Evolutionary conservation across 371 early-diverging fungal genomes (phyloP).

Genomic region (Apophysomyces variabilis): DNA sequence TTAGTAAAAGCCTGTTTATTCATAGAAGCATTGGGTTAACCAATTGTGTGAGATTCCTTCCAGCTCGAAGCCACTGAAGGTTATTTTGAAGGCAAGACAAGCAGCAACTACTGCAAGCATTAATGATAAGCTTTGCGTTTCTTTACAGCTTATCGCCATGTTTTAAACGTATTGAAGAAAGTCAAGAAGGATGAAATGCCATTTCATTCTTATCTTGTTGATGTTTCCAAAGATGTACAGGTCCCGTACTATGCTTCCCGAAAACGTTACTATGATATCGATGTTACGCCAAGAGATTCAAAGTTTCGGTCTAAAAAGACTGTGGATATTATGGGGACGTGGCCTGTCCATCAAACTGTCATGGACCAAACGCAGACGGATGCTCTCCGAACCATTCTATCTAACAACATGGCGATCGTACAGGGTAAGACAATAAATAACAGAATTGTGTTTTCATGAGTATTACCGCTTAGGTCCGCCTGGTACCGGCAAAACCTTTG

Average conservation of each 20-base stretch:
- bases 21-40: too few species aligned
- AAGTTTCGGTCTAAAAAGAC: constrained; percentile 22
- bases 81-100: constrained; percentile 56
- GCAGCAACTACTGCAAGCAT: neutral
- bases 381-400: constrained; percentile 58
- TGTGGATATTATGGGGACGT: constrained; percentile 33
- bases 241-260: constrained; percentile 42
- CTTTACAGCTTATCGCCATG: constrained; percentile 29
- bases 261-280: constrained; percentile 42
- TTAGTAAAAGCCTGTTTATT: constrained; percentile 1
- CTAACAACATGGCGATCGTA: constrained; percentile 56
- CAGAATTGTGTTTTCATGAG: neutral
- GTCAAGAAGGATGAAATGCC: constrained; percentile 42
- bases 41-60: neutral
- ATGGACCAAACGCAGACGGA: constrained; percentile 57
- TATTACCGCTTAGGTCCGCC: constrained; percentile 58
- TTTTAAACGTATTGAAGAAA: constrained; percentile 51
- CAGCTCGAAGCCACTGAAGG: constrained; percentile 53
- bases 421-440: constrained; percentile 42
- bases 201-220: constrained; percentile 43
- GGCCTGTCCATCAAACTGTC: constrained; percentile 39
- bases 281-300: constrained; percentile 12
- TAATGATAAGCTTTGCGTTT: neutral
- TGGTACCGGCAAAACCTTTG: constrained; percentile 76
- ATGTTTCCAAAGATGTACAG: constrained; percentile 36